Conservation (phyloP, 495 filamentous ascomycete genomes). For the Penicillium desertorum region DNA sequence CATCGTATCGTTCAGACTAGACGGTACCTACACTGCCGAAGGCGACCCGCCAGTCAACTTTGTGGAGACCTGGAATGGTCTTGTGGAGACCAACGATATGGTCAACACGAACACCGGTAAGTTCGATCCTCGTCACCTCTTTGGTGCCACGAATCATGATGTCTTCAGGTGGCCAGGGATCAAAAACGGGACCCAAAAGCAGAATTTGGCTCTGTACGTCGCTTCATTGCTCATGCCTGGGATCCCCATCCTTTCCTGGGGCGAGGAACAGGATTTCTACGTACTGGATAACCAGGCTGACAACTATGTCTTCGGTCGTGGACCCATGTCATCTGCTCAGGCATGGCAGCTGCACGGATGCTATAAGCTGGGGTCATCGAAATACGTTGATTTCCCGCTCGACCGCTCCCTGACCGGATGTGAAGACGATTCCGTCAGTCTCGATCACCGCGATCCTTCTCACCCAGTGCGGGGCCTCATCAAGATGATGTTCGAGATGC, state of each 20-base stretch:
- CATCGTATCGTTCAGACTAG: constrained; percentile 24
- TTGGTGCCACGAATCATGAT: constrained; percentile 51
- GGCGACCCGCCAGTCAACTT: constrained; percentile 44
- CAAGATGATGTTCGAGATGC: constrained; percentile 48
- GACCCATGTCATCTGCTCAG: constrained; percentile 45
- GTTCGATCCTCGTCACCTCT: constrained; percentile 52
- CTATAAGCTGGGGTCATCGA: constrained; percentile 44
- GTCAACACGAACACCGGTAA: constrained; percentile 49
- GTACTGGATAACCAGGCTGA: constrained; percentile 46
- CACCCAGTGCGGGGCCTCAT: constrained; percentile 48
- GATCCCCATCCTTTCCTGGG: constrained; percentile 48
- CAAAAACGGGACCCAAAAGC: constrained; percentile 46
- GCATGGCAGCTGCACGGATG: constrained; percentile 55
- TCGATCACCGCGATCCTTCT: constrained; percentile 54
- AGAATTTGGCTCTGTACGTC: constrained; percentile 47
- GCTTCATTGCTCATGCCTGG: constrained; percentile 48
- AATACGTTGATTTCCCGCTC: constrained; percentile 44
- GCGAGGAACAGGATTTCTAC: constrained; percentile 53
- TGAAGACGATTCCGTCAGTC: constrained; percentile 47
- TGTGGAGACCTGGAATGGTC: constrained; percentile 40
- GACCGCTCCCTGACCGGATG: constrained; percentile 44
- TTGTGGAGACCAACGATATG: constrained; percentile 46
- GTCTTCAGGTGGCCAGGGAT: constrained; percentile 53
- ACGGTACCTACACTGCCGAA: constrained; percentile 41
- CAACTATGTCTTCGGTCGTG: constrained; percentile 51